Evolutionary conservation across 306 rosid genomes (phyloP).

Genomic region (Prunus persica): DNA sequence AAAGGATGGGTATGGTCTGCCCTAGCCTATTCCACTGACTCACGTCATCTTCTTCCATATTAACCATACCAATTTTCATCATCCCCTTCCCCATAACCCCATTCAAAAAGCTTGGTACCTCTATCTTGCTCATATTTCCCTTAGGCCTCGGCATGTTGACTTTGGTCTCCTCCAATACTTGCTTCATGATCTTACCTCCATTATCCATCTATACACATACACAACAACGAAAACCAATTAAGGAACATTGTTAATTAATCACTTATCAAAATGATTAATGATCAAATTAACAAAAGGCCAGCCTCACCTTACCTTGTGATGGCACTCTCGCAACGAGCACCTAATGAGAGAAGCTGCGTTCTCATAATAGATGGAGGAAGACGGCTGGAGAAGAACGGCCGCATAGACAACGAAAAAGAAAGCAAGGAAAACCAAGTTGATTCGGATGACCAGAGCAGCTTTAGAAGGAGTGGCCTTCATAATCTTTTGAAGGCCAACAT

Average conservation of each 20-base stretch:
- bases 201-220: slow-evolving; percentile 39
- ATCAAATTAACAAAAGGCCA: neutral
- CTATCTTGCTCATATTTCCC: slow-evolving; percentile 40
- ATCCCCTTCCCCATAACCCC: slow-evolving; percentile 40
- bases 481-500: slow-evolving; percentile 45
- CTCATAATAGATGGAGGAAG: slow-evolving; percentile 58
- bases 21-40: slow-evolving; percentile 53
- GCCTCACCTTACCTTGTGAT: slow-evolving; percentile 98
- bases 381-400: slow-evolving; percentile 72
- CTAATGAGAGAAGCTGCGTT: slow-evolving; percentile 67
- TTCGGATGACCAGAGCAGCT: slow-evolving; percentile 71
- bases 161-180: slow-evolving; percentile 46
- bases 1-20: slow-evolving; percentile 26
- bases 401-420: slow-evolving; percentile 57
- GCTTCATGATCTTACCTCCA: slow-evolving; percentile 54
- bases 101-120: slow-evolving; percentile 53
- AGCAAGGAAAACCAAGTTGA: slow-evolving; percentile 67
- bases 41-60: slow-evolving; percentile 55
- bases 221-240: neutral
- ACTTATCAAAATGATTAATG: neutral
- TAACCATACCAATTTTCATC: slow-evolving; percentile 83
- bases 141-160: slow-evolving; percentile 16
- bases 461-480: slow-evolving; percentile 60
- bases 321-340: slow-evolving; percentile 78
- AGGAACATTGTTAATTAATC: neutral